Percentiles rank a stretch among this genome's conserved stretches.
Evolutionary conservation across 345 rosid genomes (phyloP).

Genomic region (Populus ilicifolia): DNA sequence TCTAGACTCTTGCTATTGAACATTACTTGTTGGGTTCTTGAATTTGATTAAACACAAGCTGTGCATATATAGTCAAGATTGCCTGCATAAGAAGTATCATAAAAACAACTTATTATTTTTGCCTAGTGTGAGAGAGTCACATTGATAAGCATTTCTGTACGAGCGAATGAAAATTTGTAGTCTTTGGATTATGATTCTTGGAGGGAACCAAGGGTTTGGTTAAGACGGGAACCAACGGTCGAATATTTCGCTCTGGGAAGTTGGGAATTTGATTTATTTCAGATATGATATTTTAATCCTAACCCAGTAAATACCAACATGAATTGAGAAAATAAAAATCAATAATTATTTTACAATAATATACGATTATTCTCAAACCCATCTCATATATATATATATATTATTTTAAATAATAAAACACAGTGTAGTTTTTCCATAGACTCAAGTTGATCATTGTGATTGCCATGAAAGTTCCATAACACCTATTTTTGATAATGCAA

Average conservation of each 20-base stretch:
- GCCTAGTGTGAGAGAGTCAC: conserved; percentile 1
- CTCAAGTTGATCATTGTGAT: too few relatives aligned
- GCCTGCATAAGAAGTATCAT: background rate
- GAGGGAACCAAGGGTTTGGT: background rate
- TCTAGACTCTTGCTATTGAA: conserved; percentile 13
- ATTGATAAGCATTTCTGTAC: conserved; percentile 25
- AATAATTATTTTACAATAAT: too few relatives aligned
- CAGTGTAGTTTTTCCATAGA: too few relatives aligned
- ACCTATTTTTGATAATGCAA: too few relatives aligned
- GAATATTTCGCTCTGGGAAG: background rate
- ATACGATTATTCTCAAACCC: too few relatives aligned
- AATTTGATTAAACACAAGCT: conserved; percentile 6
- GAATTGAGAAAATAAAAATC: too few relatives aligned
- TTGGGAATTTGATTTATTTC: too few relatives aligned
- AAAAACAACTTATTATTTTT: conserved; percentile 8
- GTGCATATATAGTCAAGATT: conserved; percentile 4
- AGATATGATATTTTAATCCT: too few relatives aligned
- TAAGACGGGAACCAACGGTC: conserved; percentile 15
- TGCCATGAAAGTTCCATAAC: too few relatives aligned
- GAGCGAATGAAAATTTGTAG: conserved; percentile 12
- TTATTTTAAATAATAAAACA: too few relatives aligned
- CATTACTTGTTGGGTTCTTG: conserved; percentile 9
- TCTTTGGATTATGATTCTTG: conserved; percentile 1
- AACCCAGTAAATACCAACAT: too few relatives aligned
- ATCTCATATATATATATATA: too few relatives aligned